Conservation (phyloP, 2,329 filamentous ascomycete genomes). For the Cytospora leucostoma region DNA sequence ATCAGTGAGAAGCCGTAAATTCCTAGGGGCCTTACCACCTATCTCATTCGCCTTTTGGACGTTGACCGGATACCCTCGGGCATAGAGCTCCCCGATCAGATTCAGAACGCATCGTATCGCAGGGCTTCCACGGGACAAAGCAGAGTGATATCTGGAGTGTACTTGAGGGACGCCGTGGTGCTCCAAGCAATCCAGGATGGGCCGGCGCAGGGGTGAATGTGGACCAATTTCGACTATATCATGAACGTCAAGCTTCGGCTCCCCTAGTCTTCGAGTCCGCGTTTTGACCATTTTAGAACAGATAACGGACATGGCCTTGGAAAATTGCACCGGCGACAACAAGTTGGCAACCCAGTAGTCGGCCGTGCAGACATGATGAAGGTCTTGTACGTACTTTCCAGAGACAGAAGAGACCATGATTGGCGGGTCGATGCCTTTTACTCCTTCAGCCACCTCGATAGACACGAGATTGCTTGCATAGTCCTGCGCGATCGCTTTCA, state of each 20-base stretch:
- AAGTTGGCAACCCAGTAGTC: neutral
- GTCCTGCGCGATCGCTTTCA: neutral
- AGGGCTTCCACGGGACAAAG: neutral
- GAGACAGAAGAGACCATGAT: neutral
- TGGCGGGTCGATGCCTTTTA: no score
- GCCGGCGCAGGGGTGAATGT: neutral
- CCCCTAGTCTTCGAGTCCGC: no score
- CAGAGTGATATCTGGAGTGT: neutral
- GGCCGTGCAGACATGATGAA: neutral
- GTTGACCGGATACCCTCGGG: neutral
- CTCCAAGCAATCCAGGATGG: neutral
- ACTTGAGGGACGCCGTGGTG: neutral
- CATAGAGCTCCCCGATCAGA: neutral
- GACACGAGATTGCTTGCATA: neutral
- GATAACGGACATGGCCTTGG: neutral
- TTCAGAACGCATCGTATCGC: neutral
- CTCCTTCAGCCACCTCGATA: neutral
- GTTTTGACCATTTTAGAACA: conserved; percentile 1
- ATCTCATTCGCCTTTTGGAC: neutral
- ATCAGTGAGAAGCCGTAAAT: neutral
- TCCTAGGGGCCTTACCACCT: no score
- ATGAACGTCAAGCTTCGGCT: neutral
- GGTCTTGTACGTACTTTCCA: neutral
- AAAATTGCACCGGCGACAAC: neutral
- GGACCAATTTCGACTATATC: conserved; percentile 2